These are phyloP conservation scores for Penicillium sp. DNA, from an alignment of 2,329 filamentous ascomycete genomes.

Conservation along the genomic window DNA sequence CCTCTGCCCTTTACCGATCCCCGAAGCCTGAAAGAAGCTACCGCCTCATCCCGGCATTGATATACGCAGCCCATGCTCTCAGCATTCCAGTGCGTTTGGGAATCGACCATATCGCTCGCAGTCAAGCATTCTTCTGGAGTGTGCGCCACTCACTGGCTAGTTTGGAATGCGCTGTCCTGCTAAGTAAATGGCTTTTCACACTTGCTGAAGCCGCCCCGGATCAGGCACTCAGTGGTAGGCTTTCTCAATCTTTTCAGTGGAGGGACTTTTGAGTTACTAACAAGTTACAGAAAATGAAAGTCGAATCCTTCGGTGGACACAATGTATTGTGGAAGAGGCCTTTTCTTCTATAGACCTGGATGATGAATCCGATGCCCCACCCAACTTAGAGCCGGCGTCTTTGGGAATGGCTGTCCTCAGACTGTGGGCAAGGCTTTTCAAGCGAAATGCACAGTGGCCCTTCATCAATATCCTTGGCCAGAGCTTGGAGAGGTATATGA, in stretches of 20 bases:
- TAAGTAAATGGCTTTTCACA: conserved; percentile 48
- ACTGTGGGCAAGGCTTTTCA: conserved; percentile 33
- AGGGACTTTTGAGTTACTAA: conserved; percentile 1
- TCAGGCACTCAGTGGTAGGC: conserved; percentile 29
- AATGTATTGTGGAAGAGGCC: conserved; percentile 34
- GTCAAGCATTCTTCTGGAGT: conserved; percentile 41
- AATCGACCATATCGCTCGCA: conserved; percentile 38
- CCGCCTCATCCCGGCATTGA: conserved; percentile 63
- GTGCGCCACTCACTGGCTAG: conserved; percentile 37
- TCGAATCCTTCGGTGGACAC: conserved; percentile 33
- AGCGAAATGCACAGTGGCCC: conserved; percentile 35
- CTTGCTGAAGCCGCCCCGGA: conserved; percentile 27
- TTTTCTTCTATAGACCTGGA: conserved; percentile 33
- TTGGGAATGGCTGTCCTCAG: conserved; percentile 31
- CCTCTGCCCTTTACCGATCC: conserved; percentile 59
- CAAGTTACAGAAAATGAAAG: conserved; percentile 32
- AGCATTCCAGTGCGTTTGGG: conserved; percentile 52
- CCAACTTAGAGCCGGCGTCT: conserved; percentile 25
- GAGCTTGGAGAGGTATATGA: conserved; percentile 31
- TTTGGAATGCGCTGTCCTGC: conserved; percentile 41
- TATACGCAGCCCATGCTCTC: conserved; percentile 68
- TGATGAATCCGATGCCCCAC: conserved; percentile 23
- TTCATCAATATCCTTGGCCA: conserved; percentile 35
- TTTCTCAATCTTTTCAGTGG: background rate
- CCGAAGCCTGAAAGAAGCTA: conserved; percentile 60